Conservation (phyloP, 371 early-diverging fungal species). For the Nematocida sp. region DNA sequence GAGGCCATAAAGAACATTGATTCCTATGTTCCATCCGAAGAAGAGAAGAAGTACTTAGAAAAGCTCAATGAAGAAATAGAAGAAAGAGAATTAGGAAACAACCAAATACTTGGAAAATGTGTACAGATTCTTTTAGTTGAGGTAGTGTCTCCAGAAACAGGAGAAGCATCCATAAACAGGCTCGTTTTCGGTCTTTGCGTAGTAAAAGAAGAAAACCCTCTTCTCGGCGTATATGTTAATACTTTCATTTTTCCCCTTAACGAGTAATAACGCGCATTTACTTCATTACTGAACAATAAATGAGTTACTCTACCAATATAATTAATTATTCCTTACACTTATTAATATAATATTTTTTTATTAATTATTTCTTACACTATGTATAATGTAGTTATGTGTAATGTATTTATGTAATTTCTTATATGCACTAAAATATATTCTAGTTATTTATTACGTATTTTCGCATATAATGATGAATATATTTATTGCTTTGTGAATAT, state of each 20-base stretch:
- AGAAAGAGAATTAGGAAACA: background rate
- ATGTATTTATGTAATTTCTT: no score
- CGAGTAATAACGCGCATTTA: no score
- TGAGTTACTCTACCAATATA: background rate
- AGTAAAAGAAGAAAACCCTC: constrained; percentile 9
- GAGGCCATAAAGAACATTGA: background rate
- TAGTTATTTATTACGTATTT: no score
- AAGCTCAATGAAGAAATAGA: constrained; percentile 15
- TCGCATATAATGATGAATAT: no score
- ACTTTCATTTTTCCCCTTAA: background rate
- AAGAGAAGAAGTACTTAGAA: background rate
- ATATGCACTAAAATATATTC: no score
- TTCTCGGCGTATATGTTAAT: background rate
- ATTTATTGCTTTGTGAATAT: no score
- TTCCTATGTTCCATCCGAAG: background rate
- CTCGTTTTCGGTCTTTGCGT: constrained; percentile 3
- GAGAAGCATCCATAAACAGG: background rate
- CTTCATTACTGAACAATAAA: no score
- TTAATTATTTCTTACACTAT: background rate
- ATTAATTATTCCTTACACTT: no score
- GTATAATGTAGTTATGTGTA: no score
- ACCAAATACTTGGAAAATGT: background rate
- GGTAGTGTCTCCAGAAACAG: background rate
- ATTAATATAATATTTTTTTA: background rate
- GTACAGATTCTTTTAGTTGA: constrained; percentile 4